phyloP scores from a whole-genome alignment of 2,329 filamentous ascomycete species.

The Pseudocercospora eumusae region DNA sequence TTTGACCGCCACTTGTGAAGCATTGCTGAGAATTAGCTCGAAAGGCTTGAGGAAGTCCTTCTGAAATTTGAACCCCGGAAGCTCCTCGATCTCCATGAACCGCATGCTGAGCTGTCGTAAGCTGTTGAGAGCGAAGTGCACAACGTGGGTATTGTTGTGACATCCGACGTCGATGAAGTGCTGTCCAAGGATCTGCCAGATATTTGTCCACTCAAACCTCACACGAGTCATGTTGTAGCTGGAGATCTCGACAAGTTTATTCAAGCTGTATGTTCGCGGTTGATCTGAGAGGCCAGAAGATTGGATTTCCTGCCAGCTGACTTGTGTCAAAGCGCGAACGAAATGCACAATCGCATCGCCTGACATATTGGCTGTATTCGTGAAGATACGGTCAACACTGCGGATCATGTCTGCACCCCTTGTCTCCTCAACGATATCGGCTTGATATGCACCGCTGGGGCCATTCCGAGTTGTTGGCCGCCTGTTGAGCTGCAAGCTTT shows the following conservation, averaged over 20 bases:
- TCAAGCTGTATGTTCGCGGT: conserved; percentile 92
- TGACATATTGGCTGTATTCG: conserved; percentile 88
- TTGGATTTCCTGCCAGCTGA: conserved; percentile 99
- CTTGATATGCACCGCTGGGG: conserved; percentile 55
- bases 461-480: conserved; percentile 51
- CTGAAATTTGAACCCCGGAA: conserved; percentile 99
- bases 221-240: conserved; percentile 99
- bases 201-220: conserved; percentile 95
- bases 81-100: conserved; percentile 96
- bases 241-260: conserved; percentile 97
- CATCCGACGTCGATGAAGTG: conserved; percentile 98
- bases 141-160: conserved; percentile 92
- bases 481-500: conserved; percentile 58
- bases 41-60: conserved; percentile 99
- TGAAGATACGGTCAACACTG: conserved; percentile 93
- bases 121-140: conserved; percentile 96
- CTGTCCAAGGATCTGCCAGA: conserved; percentile 96
- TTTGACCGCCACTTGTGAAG: conserved; percentile 86
- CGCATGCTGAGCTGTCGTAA: conserved; percentile 95
- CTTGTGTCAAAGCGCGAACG: conserved; percentile 85
- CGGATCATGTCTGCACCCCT: conserved; percentile 91
- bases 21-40: conserved; percentile 94
- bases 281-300: conserved; percentile 95
- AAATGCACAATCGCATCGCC: conserved; percentile 96
- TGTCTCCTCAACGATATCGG: conserved; percentile 86